Conservation (phyloP, 768 basidiomycete genomes). For the Tricholoma furcatifolium region DNA sequence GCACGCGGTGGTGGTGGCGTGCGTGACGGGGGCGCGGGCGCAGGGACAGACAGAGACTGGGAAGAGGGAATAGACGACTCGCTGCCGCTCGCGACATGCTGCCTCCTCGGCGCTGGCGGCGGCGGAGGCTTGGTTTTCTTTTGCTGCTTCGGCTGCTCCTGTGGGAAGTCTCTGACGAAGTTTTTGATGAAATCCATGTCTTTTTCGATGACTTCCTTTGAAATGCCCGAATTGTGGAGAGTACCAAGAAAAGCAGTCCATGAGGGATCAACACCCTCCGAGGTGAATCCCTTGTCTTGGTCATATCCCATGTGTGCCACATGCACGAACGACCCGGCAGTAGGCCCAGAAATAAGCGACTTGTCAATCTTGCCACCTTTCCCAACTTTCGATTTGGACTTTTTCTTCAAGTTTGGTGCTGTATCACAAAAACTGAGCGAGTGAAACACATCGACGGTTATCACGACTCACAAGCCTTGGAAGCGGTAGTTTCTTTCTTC, state of each 20-base stretch:
- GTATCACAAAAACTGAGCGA: slow-evolving; percentile 24
- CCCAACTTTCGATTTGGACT: slow-evolving; percentile 55
- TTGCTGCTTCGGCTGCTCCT: slow-evolving; percentile 33
- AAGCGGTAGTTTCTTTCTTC: slow-evolving; percentile 46
- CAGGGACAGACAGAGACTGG: slow-evolving; percentile 34
- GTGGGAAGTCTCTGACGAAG: slow-evolving; percentile 61
- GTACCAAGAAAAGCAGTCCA: slow-evolving; percentile 76
- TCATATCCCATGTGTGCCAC: slow-evolving; percentile 97
- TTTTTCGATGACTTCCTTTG: slow-evolving; percentile 63
- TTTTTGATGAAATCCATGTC: slow-evolving; percentile 90
- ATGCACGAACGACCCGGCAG: slow-evolving; percentile 78
- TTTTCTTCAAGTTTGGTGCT: slow-evolving; percentile 45
- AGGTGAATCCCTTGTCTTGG: slow-evolving; percentile 80
- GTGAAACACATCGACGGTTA: slow-evolving; percentile 3
- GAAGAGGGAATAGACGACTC: slow-evolving; percentile 34
- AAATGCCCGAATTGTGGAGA: slow-evolving; percentile 65
- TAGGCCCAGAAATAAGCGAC: slow-evolving; percentile 85
- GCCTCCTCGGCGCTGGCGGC: slow-evolving; percentile 46
- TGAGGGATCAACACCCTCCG: slow-evolving; percentile 83
- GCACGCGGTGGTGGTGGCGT: slow-evolving; percentile 13
- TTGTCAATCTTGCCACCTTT: slow-evolving; percentile 88
- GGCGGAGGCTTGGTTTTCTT: slow-evolving; percentile 48
- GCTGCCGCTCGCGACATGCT: slow-evolving; percentile 36
- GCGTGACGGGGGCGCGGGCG: neutral
- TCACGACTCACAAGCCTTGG: slow-evolving; percentile 46